Evolutionary conservation across 331 rosid genomes (phyloP).

Genomic region (Malus hybrid): DNA sequence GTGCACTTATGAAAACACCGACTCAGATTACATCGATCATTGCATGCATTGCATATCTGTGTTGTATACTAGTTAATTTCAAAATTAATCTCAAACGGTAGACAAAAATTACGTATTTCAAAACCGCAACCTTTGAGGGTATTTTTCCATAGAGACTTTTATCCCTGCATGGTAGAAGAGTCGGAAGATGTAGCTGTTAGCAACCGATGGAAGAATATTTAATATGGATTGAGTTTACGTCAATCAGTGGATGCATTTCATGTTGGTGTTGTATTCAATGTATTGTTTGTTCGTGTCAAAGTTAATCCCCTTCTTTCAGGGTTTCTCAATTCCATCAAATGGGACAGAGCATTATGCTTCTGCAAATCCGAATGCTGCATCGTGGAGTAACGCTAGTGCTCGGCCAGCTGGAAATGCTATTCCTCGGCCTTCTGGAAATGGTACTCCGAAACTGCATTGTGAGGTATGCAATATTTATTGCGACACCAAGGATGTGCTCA

Average conservation of each 20-base stretch:
- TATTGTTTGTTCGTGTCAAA: background rate
- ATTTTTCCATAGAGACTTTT: background rate
- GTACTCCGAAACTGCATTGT: background rate
- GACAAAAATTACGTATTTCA: background rate
- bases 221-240: background rate
- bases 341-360: background rate
- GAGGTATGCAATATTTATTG: slow-evolving; percentile 22
- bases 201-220: background rate
- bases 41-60: background rate
- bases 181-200: background rate
- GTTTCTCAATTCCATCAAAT: background rate
- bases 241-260: background rate
- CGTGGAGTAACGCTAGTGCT: background rate
- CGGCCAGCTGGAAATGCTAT: background rate
- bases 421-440: background rate
- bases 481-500: slow-evolving; percentile 39
- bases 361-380: background rate
- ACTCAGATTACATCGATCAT: background rate
- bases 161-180: background rate
- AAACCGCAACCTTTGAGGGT: background rate
- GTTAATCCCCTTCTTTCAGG: slow-evolving; percentile 1
- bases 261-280: background rate
- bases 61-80: background rate
- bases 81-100: background rate
- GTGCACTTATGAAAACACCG: background rate